phyloP scores from a whole-genome alignment of 2,329 filamentous ascomycete genomes.

The Ascochyta lentis region DNA sequence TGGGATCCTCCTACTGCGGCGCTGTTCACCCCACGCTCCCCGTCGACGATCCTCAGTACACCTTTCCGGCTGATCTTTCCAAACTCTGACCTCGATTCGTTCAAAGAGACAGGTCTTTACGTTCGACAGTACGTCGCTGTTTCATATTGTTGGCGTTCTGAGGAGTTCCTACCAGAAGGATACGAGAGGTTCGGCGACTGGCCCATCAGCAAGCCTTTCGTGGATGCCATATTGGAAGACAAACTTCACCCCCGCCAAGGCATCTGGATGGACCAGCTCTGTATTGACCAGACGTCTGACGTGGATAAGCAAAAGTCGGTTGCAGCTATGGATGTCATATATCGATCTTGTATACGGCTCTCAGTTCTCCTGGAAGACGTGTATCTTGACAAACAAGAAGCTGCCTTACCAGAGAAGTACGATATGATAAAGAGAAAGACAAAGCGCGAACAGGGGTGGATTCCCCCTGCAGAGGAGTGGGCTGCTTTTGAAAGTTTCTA shows the following conservation, averaged over 20 bases:
- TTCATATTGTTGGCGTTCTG: constrained; percentile 26
- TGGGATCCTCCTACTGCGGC: constrained; percentile 14
- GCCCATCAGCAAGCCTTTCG: constrained; percentile 25
- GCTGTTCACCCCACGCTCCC: constrained; percentile 14
- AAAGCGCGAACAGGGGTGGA: constrained; percentile 3
- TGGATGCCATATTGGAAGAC: constrained; percentile 23
- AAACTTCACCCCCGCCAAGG: constrained; percentile 22
- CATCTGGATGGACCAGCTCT: constrained; percentile 30
- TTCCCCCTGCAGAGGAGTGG: not conserved
- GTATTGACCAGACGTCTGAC: constrained; percentile 18
- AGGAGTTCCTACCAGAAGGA: constrained; percentile 10
- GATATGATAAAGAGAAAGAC: not conserved
- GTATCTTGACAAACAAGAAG: constrained; percentile 13
- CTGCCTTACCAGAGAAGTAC: constrained; percentile 6
- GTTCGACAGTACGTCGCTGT: constrained; percentile 26
- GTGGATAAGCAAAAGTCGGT: constrained; percentile 21
- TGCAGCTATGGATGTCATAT: constrained; percentile 29
- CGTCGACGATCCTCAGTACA: constrained; percentile 16
- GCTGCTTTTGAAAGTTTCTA: constrained; percentile 9
- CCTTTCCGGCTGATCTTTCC: constrained; percentile 27
- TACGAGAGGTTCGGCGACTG: constrained; percentile 19
- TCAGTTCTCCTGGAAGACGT: constrained; percentile 25
- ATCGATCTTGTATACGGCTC: constrained; percentile 21
- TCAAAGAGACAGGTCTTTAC: constrained; percentile 18
- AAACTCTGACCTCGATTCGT: constrained; percentile 2